Percentiles rank a stretch among this genome's conserved stretches.
Conservation (phyloP, 73 alveolate genomes). For the Paramecium octaurelia region DNA sequence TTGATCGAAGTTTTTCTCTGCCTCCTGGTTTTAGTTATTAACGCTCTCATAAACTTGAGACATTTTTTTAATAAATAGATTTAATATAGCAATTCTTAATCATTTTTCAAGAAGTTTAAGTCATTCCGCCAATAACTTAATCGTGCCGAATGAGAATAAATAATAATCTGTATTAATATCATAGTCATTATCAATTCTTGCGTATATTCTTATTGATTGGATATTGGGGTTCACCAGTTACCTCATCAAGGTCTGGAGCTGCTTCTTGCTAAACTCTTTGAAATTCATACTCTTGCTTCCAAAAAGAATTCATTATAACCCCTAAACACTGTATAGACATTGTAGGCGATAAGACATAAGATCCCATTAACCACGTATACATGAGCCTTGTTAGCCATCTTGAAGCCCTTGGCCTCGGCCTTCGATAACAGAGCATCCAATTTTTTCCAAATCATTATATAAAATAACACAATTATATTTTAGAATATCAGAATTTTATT, state of each 20-base stretch:
- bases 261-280: constrained; percentile 1
- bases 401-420: constrained; percentile 59
- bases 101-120: neutral
- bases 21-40: neutral
- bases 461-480: neutral
- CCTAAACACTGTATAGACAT: constrained; percentile 45
- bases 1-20: neutral
- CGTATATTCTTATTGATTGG: neutral
- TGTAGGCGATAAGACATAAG: constrained; percentile 26
- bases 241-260: constrained; percentile 20
- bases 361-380: constrained; percentile 28
- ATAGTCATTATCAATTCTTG: neutral
- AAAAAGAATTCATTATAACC: constrained; percentile 59
- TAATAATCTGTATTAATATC: neutral
- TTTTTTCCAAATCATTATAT: constrained; percentile 50
- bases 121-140: neutral
- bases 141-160: neutral
- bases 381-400: constrained; percentile 58
- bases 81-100: neutral
- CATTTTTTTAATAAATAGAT: neutral
- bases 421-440: constrained; percentile 50
- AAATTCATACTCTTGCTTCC: constrained; percentile 55
- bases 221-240: neutral
- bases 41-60: neutral
- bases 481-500: neutral